Evolutionary conservation across 2,329 filamentous ascomycete genomes (phyloP).

Genomic region (Penicillium sp.): DNA sequence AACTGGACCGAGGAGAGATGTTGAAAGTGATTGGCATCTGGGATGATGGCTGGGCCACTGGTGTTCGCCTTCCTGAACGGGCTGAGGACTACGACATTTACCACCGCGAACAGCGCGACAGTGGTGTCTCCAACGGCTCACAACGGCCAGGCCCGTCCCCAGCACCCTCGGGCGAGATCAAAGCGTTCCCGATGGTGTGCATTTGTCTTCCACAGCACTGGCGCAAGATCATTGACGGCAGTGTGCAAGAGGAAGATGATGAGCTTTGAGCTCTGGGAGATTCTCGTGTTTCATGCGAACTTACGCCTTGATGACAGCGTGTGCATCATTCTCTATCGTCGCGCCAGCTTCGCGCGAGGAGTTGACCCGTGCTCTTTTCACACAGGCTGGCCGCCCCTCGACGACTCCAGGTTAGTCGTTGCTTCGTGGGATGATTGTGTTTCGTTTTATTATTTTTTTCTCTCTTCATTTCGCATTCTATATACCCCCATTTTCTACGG

Average conservation of each 20-base stretch:
- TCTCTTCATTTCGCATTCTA: constrained; percentile 27
- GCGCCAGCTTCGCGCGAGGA: constrained; percentile 13
- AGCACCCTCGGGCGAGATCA: constrained; percentile 75
- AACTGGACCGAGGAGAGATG: constrained; percentile 93
- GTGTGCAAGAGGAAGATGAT: constrained; percentile 43
- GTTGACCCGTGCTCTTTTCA: constrained; percentile 12
- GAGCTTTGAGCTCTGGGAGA: constrained; percentile 21
- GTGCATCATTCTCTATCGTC: constrained; percentile 23
- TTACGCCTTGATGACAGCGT: constrained; percentile 41
- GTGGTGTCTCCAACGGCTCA: constrained; percentile 82
- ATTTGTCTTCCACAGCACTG: constrained; percentile 94
- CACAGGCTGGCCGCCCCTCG: constrained; percentile 14
- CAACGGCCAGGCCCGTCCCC: constrained; percentile 60
- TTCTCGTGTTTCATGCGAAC: constrained; percentile 25
- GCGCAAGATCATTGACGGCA: constrained; percentile 93
- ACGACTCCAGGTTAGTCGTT: constrained; percentile 2
- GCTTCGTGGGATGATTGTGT: constrained; percentile 17
- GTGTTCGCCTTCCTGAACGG: constrained; percentile 73
- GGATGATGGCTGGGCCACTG: constrained; percentile 99
- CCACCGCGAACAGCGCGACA: constrained; percentile 78
- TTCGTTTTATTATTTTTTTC: too few species aligned
- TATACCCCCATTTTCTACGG: constrained; percentile 36
- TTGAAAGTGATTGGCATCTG: constrained; percentile 97
- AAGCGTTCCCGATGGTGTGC: constrained; percentile 95
- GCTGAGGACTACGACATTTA: constrained; percentile 86